A percentile compares a stretch with the other conserved stretches of the same genome.
Conservation (phyloP, 2,329 filamentous ascomycete genomes). For the Diplodia seriata region DNA sequence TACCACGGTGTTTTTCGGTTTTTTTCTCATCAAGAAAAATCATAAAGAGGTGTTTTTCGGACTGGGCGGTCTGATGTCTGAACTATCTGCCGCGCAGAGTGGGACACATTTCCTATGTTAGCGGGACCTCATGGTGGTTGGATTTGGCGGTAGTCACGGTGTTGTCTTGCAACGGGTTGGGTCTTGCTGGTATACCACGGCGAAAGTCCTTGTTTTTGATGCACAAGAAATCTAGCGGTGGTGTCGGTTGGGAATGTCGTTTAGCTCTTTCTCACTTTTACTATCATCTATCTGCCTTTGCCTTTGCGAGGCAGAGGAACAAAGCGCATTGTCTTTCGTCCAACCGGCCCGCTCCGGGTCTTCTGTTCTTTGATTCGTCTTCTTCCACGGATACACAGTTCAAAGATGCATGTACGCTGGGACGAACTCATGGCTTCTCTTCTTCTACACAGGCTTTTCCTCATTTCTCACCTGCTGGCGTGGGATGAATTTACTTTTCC, state of each 20-base stretch:
- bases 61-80: conserved; percentile 28
- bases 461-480: conserved; percentile 17
- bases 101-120: conserved; percentile 51
- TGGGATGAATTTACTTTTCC: conserved; percentile 1
- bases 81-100: conserved; percentile 30
- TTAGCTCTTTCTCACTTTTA: conserved; percentile 27
- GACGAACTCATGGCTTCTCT: conserved; percentile 40
- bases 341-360: conserved; percentile 26
- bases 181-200: conserved; percentile 50
- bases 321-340: conserved; percentile 25
- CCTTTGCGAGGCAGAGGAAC: conserved; percentile 28
- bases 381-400: conserved; percentile 30
- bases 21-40: conserved; percentile 30
- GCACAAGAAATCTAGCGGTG: conserved; percentile 43
- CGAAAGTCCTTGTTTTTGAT: conserved; percentile 42
- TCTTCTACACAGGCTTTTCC: conserved; percentile 37
- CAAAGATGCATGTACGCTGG: conserved; percentile 45
- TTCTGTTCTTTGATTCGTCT: conserved; percentile 31
- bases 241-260: conserved; percentile 42
- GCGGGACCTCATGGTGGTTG: conserved; percentile 36
- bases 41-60: conserved; percentile 34
- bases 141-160: conserved; percentile 32
- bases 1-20: conserved; percentile 34
- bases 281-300: conserved; percentile 6
- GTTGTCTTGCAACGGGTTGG: conserved; percentile 33